Conservation (phyloP, 208 protist genomes). For the Leishmania arabica region DNA sequence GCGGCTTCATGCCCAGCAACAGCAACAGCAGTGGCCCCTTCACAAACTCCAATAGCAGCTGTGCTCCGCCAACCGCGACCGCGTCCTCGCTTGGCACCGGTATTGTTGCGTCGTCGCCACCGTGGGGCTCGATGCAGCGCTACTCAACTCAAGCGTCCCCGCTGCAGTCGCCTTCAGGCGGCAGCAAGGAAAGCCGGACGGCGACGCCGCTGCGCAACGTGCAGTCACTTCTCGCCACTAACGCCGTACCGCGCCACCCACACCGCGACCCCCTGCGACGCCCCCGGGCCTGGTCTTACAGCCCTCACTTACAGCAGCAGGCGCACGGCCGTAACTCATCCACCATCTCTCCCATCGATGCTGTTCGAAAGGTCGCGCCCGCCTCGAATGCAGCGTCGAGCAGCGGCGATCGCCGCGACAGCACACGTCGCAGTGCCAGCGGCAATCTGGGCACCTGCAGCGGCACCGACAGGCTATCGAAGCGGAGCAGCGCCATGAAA, state of each 20-base stretch:
- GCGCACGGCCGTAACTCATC: not conserved
- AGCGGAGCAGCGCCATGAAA: not conserved
- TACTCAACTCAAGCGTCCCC: not conserved
- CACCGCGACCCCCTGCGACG: not conserved
- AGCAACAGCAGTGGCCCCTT: constrained; percentile 1
- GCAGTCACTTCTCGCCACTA: not conserved
- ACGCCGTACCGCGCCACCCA: not conserved
- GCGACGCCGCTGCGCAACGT: not conserved
- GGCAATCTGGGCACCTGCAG: not conserved
- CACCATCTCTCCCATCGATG: not conserved
- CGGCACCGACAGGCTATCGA: not conserved
- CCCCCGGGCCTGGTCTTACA: not conserved
- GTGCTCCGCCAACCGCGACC: not conserved
- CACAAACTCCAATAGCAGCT: not conserved
- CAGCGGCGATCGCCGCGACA: not conserved
- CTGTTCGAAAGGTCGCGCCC: not conserved
- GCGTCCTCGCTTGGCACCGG: constrained; percentile 3
- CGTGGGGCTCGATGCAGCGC: not conserved
- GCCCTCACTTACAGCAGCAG: not conserved
- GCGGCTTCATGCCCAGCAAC: not conserved
- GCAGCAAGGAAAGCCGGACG: constrained; percentile 15
- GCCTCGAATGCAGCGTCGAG: not conserved
- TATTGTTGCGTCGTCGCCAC: not conserved
- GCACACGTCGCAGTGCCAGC: not conserved
- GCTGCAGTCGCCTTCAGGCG: constrained; percentile 3